phyloP scores from a whole-genome alignment of 2,329 filamentous ascomycete species.

The Epichloe bromicola region DNA sequence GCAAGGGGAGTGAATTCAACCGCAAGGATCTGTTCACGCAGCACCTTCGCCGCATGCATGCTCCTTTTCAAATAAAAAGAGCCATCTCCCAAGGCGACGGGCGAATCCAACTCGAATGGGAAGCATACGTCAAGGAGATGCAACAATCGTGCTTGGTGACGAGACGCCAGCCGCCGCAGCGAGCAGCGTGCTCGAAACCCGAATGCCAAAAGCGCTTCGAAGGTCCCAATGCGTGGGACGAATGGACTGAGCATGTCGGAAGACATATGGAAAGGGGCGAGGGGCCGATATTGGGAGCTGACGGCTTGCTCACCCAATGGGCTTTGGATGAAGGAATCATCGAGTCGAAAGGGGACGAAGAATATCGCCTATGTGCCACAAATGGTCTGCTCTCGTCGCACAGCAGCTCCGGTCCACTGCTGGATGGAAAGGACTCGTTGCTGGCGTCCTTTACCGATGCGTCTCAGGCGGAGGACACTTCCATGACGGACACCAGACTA shows the following conservation, averaged over 20 bases:
- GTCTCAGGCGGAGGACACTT: slow-evolving; percentile 12
- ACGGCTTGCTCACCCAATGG: slow-evolving; percentile 45
- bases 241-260: slow-evolving; percentile 85
- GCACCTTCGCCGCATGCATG: slow-evolving; percentile 88
- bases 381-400: slow-evolving; percentile 14
- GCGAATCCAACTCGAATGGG: slow-evolving; percentile 50
- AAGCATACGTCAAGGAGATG: slow-evolving; percentile 53
- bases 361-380: slow-evolving; percentile 35
- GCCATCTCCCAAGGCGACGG: slow-evolving; percentile 43
- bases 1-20: slow-evolving; percentile 65
- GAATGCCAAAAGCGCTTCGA: slow-evolving; percentile 63
- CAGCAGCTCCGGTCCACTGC: slow-evolving; percentile 3
- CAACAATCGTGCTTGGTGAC: slow-evolving; percentile 60
- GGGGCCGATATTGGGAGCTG: slow-evolving; percentile 42
- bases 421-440: slow-evolving; percentile 16
- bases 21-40: slow-evolving; percentile 94
- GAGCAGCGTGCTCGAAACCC: slow-evolving; percentile 55
- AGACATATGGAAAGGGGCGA: slow-evolving; percentile 74
- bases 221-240: slow-evolving; percentile 68
- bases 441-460: slow-evolving; percentile 8
- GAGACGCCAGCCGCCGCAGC: slow-evolving; percentile 55
- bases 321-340: slow-evolving; percentile 52
- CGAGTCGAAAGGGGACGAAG: slow-evolving; percentile 40
- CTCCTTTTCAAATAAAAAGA: slow-evolving; percentile 51
- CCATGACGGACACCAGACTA: slow-evolving; percentile 12